These are phyloP conservation scores for Schwanniomyces polymorphus DNA, from an alignment of 805 yeast genomes.

Conservation along the genomic window DNA sequence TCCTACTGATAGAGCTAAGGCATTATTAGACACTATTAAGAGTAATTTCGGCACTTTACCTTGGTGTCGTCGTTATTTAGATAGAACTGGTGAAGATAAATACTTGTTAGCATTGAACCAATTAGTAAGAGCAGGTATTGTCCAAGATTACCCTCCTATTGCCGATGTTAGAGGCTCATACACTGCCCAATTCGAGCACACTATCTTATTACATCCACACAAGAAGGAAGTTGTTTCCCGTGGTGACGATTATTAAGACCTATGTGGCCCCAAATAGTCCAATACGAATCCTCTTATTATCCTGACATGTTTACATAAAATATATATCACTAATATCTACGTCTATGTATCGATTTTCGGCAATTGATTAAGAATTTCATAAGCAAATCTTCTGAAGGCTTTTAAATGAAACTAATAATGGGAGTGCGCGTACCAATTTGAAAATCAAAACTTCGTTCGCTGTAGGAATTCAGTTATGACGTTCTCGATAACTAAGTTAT, in stretches of 20 bases:
- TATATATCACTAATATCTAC: neutral
- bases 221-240: slow-evolving; percentile 92
- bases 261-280: neutral
- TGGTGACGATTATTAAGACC: slow-evolving; percentile 81
- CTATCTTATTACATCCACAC: slow-evolving; percentile 85
- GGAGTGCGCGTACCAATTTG: neutral
- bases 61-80: slow-evolving; percentile 93
- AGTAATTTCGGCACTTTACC: slow-evolving; percentile 91
- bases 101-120: slow-evolving; percentile 84
- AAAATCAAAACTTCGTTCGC: neutral
- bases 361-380: neutral
- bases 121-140: slow-evolving; percentile 82
- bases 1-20: slow-evolving; percentile 67
- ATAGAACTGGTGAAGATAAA: slow-evolving; percentile 87
- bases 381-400: neutral
- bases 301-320: neutral
- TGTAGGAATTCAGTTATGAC: neutral
- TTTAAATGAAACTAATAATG: neutral
- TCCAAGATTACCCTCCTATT: slow-evolving; percentile 92
- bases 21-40: slow-evolving; percentile 68
- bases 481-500: neutral
- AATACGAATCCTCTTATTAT: neutral
- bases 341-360: neutral
- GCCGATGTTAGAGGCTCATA: slow-evolving; percentile 80
- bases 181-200: slow-evolving; percentile 97